Base-by-base conservation (phyloP, 2,329 filamentous ascomycete species). In the Aspergillus uvarum region DNA sequence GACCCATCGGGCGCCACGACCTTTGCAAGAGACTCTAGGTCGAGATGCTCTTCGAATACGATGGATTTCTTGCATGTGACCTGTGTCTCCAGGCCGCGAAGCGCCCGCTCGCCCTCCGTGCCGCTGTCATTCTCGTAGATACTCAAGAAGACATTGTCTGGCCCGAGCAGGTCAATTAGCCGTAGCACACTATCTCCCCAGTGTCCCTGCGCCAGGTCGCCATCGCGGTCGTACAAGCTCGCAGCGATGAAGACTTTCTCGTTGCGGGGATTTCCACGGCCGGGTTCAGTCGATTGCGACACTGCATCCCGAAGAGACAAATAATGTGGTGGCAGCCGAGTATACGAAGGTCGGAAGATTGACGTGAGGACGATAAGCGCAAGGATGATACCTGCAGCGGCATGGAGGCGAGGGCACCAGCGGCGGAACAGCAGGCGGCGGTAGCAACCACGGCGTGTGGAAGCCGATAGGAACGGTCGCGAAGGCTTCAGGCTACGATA, bases 221-320 rank as follows among this genome's bases (percentile, higher is more conserved):
- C 88, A 6, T 79, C 78, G 21, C 80, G 78, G 67, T 92, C 88
- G 66, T 89, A 89, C 56, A 92, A 80, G 67, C 87, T 90, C 16
- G 89, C 85, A 1, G 87, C 87, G 54, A 92, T 89, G 69, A 89
- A 92, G n/a, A 92, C 79, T 67, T 86, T 89, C 71, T 91, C 87
- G 53, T 84, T 79, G 56, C 79, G 74, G 1, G 78, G 68, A 63
- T 87, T 87, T 7, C 79, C 83, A 51, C 82, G 70, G 4, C 79
- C 80, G 5, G 72, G 62, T 5, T 65, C 57, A 22, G 70, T 64
- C 22, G 74, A 77, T 29, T 67, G 66, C 24, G 68, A 57, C 4
- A 73, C 69, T 8, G 67, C 64, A 31, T 70, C 61, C 55, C 70
- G 72, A 16, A 80, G 71, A 4, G 67, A 72, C 47, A 74, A 60